Evolutionary conservation across 768 basidiomycete genomes (phyloP).

Genomic region (Amanita polypyramis): DNA sequence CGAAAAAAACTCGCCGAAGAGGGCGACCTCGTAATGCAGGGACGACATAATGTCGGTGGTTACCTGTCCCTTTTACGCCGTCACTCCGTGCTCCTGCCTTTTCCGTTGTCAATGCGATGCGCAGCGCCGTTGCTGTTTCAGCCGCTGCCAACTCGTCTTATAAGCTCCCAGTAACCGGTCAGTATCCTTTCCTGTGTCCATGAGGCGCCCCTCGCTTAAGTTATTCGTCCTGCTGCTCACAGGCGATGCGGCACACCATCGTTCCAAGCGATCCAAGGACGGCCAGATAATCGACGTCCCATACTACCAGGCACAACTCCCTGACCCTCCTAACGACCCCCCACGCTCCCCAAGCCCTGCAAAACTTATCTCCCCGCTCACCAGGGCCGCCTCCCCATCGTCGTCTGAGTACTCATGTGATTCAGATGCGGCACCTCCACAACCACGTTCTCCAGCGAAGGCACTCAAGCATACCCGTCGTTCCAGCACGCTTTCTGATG

Average conservation of each 20-base stretch:
- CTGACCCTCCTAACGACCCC: constrained; percentile 8
- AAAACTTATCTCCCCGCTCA: constrained; percentile 11
- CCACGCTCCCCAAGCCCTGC: constrained; percentile 7
- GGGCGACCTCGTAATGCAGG: constrained; percentile 70
- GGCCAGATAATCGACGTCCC: constrained; percentile 6
- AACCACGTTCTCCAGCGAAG: constrained; percentile 17
- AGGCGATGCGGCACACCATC: constrained; percentile 10
- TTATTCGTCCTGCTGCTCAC: constrained; percentile 16
- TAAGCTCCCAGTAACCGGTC: constrained; percentile 11
- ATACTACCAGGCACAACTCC: constrained; percentile 11
- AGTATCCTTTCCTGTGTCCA: constrained; percentile 10
- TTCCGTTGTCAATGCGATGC: constrained; percentile 3
- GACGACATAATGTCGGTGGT: constrained; percentile 37
- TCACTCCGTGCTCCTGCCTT: not conserved
- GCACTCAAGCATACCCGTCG: constrained; percentile 26
- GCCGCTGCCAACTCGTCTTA: not conserved
- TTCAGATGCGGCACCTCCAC: constrained; percentile 17
- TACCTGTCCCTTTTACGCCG: not conserved
- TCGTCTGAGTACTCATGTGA: constrained; percentile 45
- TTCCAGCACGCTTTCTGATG: constrained; percentile 44
- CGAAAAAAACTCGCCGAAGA: constrained; percentile 75
- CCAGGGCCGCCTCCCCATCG: constrained; percentile 23
- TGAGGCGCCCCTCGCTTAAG: constrained; percentile 23
- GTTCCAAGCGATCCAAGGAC: not conserved
- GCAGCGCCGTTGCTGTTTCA: not conserved